A percentile compares a stretch with the other conserved stretches of the same genome.
These are phyloP conservation scores for Xylogone sp. DNA, from an alignment of 2,329 filamentous ascomycete species.

Conservation along the genomic window DNA sequence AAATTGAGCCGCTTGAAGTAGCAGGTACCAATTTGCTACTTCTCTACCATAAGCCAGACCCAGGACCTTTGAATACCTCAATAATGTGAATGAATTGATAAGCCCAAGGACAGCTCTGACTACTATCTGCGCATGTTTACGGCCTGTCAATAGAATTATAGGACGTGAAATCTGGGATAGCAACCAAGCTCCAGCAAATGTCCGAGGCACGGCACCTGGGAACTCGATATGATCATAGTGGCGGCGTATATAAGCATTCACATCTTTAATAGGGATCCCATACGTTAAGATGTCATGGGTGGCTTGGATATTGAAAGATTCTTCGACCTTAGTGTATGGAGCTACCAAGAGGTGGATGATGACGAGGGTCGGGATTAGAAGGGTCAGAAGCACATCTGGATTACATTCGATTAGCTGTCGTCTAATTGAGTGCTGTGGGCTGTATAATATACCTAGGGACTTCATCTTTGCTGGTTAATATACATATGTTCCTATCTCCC, in stretches of 20 bases:
- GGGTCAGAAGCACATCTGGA: conserved; percentile 43
- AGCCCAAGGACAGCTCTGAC: conserved; percentile 76
- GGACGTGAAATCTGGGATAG: conserved; percentile 72
- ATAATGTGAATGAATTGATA: conserved; percentile 66
- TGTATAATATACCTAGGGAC: conserved; percentile 14
- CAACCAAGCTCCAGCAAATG: conserved; percentile 77
- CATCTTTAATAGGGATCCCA: conserved; percentile 62
- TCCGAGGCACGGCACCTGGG: conserved; percentile 85
- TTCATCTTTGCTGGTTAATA: conserved; percentile 16
- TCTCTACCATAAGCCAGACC: conserved; percentile 62
- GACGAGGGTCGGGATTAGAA: conserved; percentile 60
- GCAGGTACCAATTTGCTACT: conserved; percentile 73
- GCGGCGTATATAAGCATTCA: conserved; percentile 48
- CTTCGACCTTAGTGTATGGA: conserved; percentile 96
- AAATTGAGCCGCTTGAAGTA: conserved; percentile 81
- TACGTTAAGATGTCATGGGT: conserved; percentile 84
- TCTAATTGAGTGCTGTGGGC: background rate
- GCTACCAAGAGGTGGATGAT: conserved; percentile 68
- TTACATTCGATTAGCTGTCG: background rate
- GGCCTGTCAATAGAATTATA: conserved; percentile 52
- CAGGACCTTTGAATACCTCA: conserved; percentile 62
- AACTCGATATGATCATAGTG: conserved; percentile 89
- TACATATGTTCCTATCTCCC: too few species aligned
- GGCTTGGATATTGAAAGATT: conserved; percentile 97
- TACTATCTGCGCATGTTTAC: conserved; percentile 53